Evolutionary conservation across 148 eudicot genomes (phyloP), one percentile per base, ranked within the genome.

Genomic region (Suaeda aralocaspica): DNA sequence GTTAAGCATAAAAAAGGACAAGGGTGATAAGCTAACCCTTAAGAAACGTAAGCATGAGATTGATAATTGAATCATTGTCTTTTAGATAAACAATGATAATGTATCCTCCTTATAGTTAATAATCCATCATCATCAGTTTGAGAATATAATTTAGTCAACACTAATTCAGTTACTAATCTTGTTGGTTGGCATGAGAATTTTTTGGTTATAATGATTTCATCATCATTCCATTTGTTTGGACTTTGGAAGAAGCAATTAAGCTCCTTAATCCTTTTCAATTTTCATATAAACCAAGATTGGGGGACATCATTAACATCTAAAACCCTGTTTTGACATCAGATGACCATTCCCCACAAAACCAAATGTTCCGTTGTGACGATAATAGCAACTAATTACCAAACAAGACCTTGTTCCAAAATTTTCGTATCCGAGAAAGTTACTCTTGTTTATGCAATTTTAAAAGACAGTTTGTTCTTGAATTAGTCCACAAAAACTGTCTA

Each of bases 151-250:
- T 31, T 55, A 64, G 56, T 55, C 64, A 64, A 39, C n/a, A 55
- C 55, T 22, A 59, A 59, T 57, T 19, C 2, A 22, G 22, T 49
- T 49, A 19, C 53, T 49, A 18, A 19, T 49, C 53, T 64, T 44
- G 69, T 57, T 75, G 29, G 42, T 45, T 31, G 69, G 29, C 39
- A 72, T 25, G 22, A 72, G 18, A 19, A 2, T 18, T 18, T 49
- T 19, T 3, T 64, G 34, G 66, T 73, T 25, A 61, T 51, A 19
- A 53, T 42, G 52, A 53, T 73, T 21, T 36, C 70, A 65, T 73
- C 42, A 55, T 73, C 65, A 73, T 56, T 66, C 30, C 29, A 45
- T 58, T 73, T 56, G 76, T 73, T 28, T n/a, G n/a, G n/a, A n/a
- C n/a, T n/a, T n/a, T 30, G 65, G 31, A 44, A 73, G 65, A 46